Percentiles rank a stretch among this genome's conserved stretches.
Evolutionary conservation across 805 yeast species (phyloP).

Genomic region (Cyberlindnera xylosilytica): DNA sequence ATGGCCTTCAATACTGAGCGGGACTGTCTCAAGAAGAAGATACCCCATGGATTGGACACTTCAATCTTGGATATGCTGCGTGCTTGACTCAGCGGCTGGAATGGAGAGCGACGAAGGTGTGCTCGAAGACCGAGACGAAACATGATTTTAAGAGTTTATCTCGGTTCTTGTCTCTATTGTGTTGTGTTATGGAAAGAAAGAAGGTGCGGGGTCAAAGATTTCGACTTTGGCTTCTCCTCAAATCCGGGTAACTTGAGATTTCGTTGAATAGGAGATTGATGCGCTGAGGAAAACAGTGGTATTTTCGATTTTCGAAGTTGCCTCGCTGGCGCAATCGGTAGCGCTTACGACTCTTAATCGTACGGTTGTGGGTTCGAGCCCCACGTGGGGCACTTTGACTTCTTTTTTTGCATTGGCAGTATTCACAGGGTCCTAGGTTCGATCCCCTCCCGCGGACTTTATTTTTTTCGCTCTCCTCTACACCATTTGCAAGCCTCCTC

Average conservation of each 20-base stretch:
- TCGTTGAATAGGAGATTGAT: background rate
- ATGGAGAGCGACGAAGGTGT: background rate
- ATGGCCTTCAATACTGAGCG: constrained; percentile 12
- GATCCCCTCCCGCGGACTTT: too few species aligned
- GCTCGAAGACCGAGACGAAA: background rate
- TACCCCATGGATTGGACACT: constrained; percentile 7
- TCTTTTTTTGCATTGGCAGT: constrained; percentile 2
- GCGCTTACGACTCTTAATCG: constrained; percentile 35
- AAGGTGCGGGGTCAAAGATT: background rate
- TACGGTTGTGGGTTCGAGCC: constrained; percentile 36
- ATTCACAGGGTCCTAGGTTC: too few species aligned
- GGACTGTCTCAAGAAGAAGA: constrained; percentile 11
- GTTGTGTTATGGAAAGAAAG: too few species aligned
- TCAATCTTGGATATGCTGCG: constrained; percentile 4
- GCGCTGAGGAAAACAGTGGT: background rate
- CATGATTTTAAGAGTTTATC: background rate
- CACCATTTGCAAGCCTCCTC: too few species aligned
- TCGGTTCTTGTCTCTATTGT: background rate
- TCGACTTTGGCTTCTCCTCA: background rate
- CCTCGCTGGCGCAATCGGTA: constrained; percentile 36
- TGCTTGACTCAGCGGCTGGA: background rate
- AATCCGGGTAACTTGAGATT: background rate
- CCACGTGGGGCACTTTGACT: constrained; percentile 30
- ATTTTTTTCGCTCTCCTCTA: too few species aligned
- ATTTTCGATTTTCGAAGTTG: constrained; percentile 6